Conservation (phyloP, 306 rosid species). For the Prunus davidiana region DNA sequence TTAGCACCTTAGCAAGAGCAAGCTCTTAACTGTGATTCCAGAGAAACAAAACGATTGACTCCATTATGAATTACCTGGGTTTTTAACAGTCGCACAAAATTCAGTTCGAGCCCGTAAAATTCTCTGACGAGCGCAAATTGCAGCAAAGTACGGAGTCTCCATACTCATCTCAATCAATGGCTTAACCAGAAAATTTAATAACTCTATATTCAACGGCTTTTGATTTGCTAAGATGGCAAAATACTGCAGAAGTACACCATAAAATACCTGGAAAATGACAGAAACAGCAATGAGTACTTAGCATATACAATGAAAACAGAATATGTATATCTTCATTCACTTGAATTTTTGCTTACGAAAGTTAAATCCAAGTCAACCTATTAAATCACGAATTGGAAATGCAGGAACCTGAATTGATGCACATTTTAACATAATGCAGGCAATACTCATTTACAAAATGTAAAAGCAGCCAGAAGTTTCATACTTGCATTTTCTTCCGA, state of each 20-base stretch:
- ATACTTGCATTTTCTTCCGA: constrained; percentile 86
- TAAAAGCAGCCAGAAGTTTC: constrained; percentile 17
- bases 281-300: constrained; percentile 3
- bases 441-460: constrained; percentile 11
- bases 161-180: constrained; percentile 86
- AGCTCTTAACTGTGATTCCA: neutral
- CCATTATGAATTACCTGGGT: constrained; percentile 54
- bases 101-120: constrained; percentile 59
- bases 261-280: constrained; percentile 68
- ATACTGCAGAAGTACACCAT: constrained; percentile 84
- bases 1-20: constrained; percentile 16
- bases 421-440: neutral
- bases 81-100: constrained; percentile 57
- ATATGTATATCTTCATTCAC: neutral
- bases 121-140: constrained; percentile 94
- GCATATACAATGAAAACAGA: neutral
- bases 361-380: no score
- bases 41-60: constrained; percentile 6
- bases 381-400: no score
- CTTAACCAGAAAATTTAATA: constrained; percentile 66
- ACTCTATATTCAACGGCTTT: constrained; percentile 65
- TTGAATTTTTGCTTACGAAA: neutral
- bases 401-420: neutral
- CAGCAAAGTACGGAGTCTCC: constrained; percentile 89
- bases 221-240: constrained; percentile 75